phyloP scores from a whole-genome alignment of 73 alveolate species.

The Paramecium sonneborni region DNA sequence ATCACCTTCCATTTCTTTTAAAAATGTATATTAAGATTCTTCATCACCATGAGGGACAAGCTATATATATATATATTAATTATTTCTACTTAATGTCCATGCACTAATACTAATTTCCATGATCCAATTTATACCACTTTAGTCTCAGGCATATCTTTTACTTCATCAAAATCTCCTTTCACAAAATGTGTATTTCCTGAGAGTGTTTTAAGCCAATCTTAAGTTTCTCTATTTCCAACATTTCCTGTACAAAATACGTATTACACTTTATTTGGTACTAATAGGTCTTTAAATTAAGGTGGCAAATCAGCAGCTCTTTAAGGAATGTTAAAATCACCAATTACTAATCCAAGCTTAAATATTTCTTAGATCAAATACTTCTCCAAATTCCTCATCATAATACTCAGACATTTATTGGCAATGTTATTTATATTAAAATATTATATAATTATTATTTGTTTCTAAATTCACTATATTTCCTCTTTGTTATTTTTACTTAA shows the following conservation, averaged over 20 bases:
- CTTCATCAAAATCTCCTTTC: constrained; percentile 93
- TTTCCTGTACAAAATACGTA: constrained; percentile 93
- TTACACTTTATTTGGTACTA: constrained; percentile 83
- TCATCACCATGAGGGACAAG: constrained; percentile 96
- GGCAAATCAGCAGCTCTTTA: constrained; percentile 86
- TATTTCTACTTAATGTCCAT: constrained; percentile 85
- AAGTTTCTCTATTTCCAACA: constrained; percentile 89
- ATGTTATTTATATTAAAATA: not conserved
- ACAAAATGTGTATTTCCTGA: constrained; percentile 82
- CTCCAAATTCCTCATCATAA: constrained; percentile 39
- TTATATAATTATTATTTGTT: not conserved
- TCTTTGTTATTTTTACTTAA: too few species aligned
- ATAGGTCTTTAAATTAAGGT: constrained; percentile 85
- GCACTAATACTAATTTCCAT: constrained; percentile 87
- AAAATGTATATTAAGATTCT: constrained; percentile 83
- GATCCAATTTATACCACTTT: constrained; percentile 88
- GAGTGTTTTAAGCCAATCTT: constrained; percentile 83
- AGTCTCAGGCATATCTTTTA: constrained; percentile 77
- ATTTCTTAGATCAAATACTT: too few species aligned
- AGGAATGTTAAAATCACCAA: constrained; percentile 92
- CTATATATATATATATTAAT: not conserved
- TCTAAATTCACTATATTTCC: not conserved
- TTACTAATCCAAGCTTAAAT: constrained; percentile 83
- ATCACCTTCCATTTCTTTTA: constrained; percentile 92
- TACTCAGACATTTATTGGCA: not conserved